Base-by-base conservation (phyloP, 495 filamentous ascomycete species). In the Letharia lupina region DNA sequence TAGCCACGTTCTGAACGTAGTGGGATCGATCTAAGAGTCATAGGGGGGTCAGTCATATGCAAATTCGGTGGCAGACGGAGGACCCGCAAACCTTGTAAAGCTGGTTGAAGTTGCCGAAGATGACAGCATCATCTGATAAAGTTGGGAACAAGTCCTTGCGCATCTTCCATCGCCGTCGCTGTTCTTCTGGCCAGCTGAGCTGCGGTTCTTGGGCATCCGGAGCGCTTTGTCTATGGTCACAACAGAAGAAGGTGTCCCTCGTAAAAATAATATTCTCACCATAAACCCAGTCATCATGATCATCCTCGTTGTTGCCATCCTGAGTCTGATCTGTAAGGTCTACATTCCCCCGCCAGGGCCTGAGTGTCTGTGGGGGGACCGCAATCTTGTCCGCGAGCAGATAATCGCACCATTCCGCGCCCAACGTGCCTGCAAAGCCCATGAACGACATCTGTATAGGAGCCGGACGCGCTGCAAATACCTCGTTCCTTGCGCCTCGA, bases 401-500 rank as follows among this genome's bases (percentile, higher is more conserved):
- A 71, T 99, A 99, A 71, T 99, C 94, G 73, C 94, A 99, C 94
- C 94, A 99, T 72, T 98, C 94, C 39, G 94, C 94, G 15, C 95
- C 94, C 12, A 99, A 81, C 3, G 94, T 96, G 10, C 94, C 94
- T 1, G 94, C 94, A 75, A 99, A 98, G 3, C 94, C 94, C 94
- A 99, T 99, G 74, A 99, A 99, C 0, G 94, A 96, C 94, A 99
- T 99, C 70, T 98, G 94, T 60, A 99, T 93, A 0, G 94, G 94
- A 5, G 92, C 91, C 13, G 94, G 92, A 37, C 94, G 86, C 16
- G 95, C 94, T 44, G 94, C 94, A 75, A 99, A 99, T 23, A 98
- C 86, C 73, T 99, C 95, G 69, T 99, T 99, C 48, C 91, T 86
- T n/a, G 94, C 94, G 28, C 94, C 94, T 42, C 94, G 84, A 8